Percentiles rank a stretch among this genome's conserved stretches.
phyloP scores from a whole-genome alignment of 208 protist genomes.

The Crithidia sp. region DNA sequence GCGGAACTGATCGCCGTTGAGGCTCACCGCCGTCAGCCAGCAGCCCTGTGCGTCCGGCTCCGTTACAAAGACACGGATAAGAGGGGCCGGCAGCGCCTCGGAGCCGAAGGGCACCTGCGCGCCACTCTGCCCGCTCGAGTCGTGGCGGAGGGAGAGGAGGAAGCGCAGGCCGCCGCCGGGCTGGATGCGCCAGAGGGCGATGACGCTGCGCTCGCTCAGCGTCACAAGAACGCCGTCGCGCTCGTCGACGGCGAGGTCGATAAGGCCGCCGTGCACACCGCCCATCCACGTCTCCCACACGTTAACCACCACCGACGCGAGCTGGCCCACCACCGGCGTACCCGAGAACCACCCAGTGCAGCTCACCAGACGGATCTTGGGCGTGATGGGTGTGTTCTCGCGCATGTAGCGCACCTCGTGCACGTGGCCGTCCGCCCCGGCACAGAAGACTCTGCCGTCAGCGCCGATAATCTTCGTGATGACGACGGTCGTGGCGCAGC shows the following conservation, averaged over 20 bases:
- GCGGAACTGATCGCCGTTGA: constrained; percentile 85
- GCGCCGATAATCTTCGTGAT: constrained; percentile 67
- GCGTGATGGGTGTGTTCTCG: constrained; percentile 66
- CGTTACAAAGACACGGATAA: constrained; percentile 76
- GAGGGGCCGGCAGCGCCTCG: constrained; percentile 13
- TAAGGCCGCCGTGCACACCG: constrained; percentile 50
- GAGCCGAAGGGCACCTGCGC: constrained; percentile 2
- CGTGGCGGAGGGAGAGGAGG: constrained; percentile 49
- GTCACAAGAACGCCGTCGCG: constrained; percentile 68
- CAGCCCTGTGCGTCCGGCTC: constrained; percentile 71
- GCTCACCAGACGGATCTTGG: constrained; percentile 78
- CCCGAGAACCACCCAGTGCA: constrained; percentile 48
- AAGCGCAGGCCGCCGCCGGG: constrained; percentile 48
- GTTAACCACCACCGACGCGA: constrained; percentile 49
- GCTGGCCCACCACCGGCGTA: constrained; percentile 62
- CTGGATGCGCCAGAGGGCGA: constrained; percentile 71
- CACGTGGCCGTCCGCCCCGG: constrained; percentile 75
- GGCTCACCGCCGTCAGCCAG: constrained; percentile 63
- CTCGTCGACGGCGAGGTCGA: constrained; percentile 77
- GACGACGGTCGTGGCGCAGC: constrained; percentile 50
- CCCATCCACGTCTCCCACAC: constrained; percentile 63
- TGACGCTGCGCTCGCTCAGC: constrained; percentile 69
- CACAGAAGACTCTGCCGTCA: constrained; percentile 76
- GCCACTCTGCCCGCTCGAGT: constrained; percentile 32
- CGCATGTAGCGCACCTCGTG: constrained; percentile 83